These are phyloP conservation scores for Chlorella ohadii DNA, from an alignment of 139 green algal genomes.

Conservation along the genomic window DNA sequence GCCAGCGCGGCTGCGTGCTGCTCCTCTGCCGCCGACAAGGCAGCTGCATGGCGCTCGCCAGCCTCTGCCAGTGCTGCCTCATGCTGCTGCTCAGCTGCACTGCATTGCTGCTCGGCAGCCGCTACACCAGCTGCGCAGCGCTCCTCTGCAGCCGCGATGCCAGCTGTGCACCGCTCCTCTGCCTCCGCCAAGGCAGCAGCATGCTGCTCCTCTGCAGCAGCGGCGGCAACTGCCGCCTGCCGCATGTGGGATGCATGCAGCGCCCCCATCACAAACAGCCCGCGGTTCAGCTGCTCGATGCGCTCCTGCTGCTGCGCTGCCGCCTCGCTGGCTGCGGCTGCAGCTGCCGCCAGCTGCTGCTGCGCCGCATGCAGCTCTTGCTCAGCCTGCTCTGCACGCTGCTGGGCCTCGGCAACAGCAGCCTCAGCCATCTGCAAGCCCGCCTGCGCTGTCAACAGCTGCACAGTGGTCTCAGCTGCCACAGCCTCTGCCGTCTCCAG, in stretches of 20 bases:
- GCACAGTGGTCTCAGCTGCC: background rate
- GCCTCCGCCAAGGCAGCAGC: background rate
- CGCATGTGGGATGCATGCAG: background rate
- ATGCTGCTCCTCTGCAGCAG: background rate
- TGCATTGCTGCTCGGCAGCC: background rate
- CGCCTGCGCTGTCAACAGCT: constrained; percentile 1
- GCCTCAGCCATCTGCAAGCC: background rate
- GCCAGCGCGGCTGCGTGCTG: background rate
- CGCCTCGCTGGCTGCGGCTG: background rate
- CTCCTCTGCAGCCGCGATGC: background rate
- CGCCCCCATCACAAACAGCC: constrained; percentile 9
- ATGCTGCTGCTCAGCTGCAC: background rate
- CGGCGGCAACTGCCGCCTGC: background rate
- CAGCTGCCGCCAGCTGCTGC: constrained; percentile 19
- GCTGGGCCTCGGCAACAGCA: background rate
- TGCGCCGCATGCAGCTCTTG: background rate
- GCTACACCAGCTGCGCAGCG: background rate
- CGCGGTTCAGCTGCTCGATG: background rate
- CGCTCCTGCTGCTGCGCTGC: background rate
- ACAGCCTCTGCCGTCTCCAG: background rate
- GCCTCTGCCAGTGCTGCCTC: background rate
- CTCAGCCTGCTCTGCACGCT: background rate
- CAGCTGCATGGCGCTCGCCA: background rate
- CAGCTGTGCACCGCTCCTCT: background rate
- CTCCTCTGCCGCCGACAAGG: background rate